phyloP scores from a whole-genome alignment of 768 basidiomycete genomes.

The Pleurotus platypus region DNA sequence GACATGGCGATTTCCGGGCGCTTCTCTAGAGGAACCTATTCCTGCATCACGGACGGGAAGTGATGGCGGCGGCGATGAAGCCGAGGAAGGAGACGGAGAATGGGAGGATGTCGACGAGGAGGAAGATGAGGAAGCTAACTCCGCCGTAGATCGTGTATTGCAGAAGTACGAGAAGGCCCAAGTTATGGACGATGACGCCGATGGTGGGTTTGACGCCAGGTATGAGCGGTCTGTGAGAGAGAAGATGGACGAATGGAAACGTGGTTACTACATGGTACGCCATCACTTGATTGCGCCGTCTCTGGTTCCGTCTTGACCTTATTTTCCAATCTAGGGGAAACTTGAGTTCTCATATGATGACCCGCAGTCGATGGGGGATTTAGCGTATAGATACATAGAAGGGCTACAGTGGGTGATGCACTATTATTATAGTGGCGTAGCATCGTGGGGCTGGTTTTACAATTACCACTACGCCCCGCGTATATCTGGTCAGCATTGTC shows the following conservation, averaged over 20 bases:
- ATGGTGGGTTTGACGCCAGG: slow-evolving; percentile 74
- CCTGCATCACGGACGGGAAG: slow-evolving; percentile 20
- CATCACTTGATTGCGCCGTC: neutral
- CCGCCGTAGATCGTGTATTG: slow-evolving; percentile 79
- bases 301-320: neutral
- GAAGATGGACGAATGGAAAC: slow-evolving; percentile 94
- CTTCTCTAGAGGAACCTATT: slow-evolving; percentile 21
- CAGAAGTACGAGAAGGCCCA: slow-evolving; percentile 86
- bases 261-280: slow-evolving; percentile 79
- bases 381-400: slow-evolving; percentile 83
- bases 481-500: slow-evolving; percentile 70
- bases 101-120: slow-evolving; percentile 49
- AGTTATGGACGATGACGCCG: slow-evolving; percentile 66
- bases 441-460: slow-evolving; percentile 99
- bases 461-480: slow-evolving; percentile 96
- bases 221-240: slow-evolving; percentile 69
- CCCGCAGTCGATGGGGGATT: slow-evolving; percentile 60
- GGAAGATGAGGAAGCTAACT: slow-evolving; percentile 67
- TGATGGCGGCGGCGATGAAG: slow-evolving; percentile 31
- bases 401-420: slow-evolving; percentile 99
- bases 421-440: slow-evolving; percentile 96
- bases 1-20: slow-evolving; percentile 59
- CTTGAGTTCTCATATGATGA: slow-evolving; percentile 76
- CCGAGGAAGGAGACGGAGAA: slow-evolving; percentile 50
- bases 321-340: slow-evolving; percentile 58